These are phyloP conservation scores for Eucalyptus pauciflora DNA, from an alignment of 345 rosid genomes.

Conservation along the genomic window DNA sequence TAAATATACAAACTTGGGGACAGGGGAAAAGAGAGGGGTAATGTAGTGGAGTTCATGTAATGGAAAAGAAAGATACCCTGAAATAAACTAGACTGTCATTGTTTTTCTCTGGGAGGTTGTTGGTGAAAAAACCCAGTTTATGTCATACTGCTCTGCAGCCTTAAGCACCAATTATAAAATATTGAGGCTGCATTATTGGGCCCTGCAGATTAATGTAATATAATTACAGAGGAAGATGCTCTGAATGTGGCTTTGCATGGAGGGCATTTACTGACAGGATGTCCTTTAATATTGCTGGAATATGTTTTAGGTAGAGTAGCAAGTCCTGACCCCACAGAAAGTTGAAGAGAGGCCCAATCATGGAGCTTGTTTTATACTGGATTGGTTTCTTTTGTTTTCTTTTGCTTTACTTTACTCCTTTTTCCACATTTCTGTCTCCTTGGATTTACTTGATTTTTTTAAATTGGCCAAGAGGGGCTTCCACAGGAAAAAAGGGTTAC, in stretches of 20 bases:
- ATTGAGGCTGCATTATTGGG: slow-evolving; percentile 27
- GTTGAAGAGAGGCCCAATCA: not conserved
- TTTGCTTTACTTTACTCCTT: not conserved
- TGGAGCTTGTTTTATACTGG: not conserved
- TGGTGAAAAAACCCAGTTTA: slow-evolving; percentile 6
- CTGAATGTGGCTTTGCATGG: slow-evolving; percentile 17
- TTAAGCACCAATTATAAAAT: not conserved
- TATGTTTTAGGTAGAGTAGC: not conserved
- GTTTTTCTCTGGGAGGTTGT: not conserved
- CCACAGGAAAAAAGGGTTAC: not conserved
- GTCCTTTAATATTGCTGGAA: not conserved
- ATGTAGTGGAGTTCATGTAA: slow-evolving; percentile 39
- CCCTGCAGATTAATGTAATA: slow-evolving; percentile 7
- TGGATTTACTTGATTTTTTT: not conserved
- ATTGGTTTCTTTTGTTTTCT: not conserved
- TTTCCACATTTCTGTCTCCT: not conserved
- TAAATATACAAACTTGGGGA: not conserved
- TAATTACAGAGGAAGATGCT: slow-evolving; percentile 22
- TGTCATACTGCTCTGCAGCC: not conserved
- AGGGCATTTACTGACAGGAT: slow-evolving; percentile 2
- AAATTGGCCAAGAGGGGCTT: not conserved
- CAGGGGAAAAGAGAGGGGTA: not conserved
- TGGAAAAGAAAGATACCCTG: slow-evolving; percentile 21
- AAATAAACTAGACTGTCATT: not conserved
- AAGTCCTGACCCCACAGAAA: not conserved